Evolutionary conservation across 108 stramenopile species (phyloP), one percentile per base, ranked within the genome.

Genomic region (Nitzschia inconspicua): DNA sequence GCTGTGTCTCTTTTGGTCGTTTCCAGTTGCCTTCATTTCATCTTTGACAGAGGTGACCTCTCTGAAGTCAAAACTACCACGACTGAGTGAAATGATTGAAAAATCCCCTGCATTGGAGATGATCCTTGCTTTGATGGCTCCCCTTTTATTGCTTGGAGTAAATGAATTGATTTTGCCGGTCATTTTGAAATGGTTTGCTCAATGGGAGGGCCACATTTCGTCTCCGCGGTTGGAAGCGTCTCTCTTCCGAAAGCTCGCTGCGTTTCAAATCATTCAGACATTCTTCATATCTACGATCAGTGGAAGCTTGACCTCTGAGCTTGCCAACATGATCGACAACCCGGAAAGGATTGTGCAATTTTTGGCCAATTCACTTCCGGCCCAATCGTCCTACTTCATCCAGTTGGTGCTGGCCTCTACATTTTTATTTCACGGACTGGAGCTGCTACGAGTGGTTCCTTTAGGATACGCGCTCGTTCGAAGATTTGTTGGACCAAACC

Each of bases 261-360:
- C 66, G 7, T 82, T 86, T 48, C 32, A 72, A 52, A 65, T 83
- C 44, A 54, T 84, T 63, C 83, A 84, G 60, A 78, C 73, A 6
- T 84, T 84, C 66, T 84, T 84, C 46, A 70, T 84, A 24, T 66
- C 72, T 11, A 73, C 83, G 2, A 73, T 84, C 47, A 57, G 72
- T 24, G 73, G 76, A 20, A 65, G 62, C 41, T 35, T 84, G 25
- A 65, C 70, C 2, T 4, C 55, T 4, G 65, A 69, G 18, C 53
- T 84, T 22, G 26, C 48, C 31, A 44, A 51, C 9, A 73, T 84
- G 25, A 9, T 78, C n/a, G 28, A 60, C 2, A 41, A 67, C 41
- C 76, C 72, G 16, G 22, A 42, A 16, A 41, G 11, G 19, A 57
- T 75, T 34, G 35, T 84, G 23, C 44, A 48, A 9, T 29, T 80